phyloP scores from a whole-genome alignment of 352 stramenopile species.

The Globisporangium polare region DNA sequence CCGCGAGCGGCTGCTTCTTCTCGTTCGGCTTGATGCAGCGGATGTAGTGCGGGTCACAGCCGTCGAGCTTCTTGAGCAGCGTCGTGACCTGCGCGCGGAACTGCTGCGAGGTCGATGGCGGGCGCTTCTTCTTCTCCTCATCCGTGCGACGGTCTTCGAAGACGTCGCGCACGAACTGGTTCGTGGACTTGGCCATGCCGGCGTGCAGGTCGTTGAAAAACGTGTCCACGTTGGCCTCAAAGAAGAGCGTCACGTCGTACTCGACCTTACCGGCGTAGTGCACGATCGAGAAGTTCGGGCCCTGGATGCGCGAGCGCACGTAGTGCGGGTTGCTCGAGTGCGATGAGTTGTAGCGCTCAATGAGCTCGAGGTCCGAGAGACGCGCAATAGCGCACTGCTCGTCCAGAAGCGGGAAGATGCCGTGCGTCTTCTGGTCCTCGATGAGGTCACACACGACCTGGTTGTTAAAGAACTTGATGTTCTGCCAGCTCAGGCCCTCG shows the following conservation, averaged over 20 bases:
- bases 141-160: slow-evolving; percentile 78
- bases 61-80: slow-evolving; percentile 81
- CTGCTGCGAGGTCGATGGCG: slow-evolving; percentile 79
- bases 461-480: slow-evolving; percentile 86
- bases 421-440: slow-evolving; percentile 76
- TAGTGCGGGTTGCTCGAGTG: slow-evolving; percentile 76
- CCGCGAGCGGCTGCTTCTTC: slow-evolving; percentile 67
- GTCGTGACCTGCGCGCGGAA: slow-evolving; percentile 77
- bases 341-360: slow-evolving; percentile 69
- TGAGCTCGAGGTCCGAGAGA: slow-evolving; percentile 68
- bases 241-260: slow-evolving; percentile 85
- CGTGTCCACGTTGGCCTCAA: slow-evolving; percentile 82
- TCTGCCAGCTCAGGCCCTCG: slow-evolving; percentile 72
- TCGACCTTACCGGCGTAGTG: slow-evolving; percentile 86
- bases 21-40: slow-evolving; percentile 91
- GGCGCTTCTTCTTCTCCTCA: slow-evolving; percentile 81
- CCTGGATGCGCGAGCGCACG: slow-evolving; percentile 61
- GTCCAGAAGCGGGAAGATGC: slow-evolving; percentile 79
- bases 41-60: slow-evolving; percentile 89
- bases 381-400: slow-evolving; percentile 76
- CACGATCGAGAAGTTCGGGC: slow-evolving; percentile 72
- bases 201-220: slow-evolving; percentile 82
- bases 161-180: slow-evolving; percentile 68
- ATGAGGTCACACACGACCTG: slow-evolving; percentile 88
- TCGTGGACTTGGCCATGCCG: slow-evolving; percentile 67